Percentiles rank a stretch among this genome's conserved stretches.
Conservation (phyloP, 768 basidiomycete species). For the Phaeotremella fagi region DNA sequence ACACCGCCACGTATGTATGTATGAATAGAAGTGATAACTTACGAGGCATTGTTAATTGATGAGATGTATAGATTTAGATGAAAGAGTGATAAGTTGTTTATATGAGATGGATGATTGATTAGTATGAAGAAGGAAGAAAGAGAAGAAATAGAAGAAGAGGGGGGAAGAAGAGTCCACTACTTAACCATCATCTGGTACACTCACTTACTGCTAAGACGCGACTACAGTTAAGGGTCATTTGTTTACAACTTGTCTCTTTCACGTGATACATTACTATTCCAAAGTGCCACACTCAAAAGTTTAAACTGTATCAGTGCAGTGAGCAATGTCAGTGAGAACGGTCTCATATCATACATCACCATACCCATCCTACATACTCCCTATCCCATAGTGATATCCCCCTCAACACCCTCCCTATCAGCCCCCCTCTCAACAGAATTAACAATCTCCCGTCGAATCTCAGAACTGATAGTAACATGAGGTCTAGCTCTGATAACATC, state of each 20-base stretch:
- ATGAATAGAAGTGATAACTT: conserved; percentile 30
- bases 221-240: neutral
- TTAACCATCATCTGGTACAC: neutral
- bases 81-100: neutral
- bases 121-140: conserved; percentile 5
- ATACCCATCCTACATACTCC: too few relatives aligned
- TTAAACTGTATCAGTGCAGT: too few relatives aligned
- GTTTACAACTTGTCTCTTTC: neutral
- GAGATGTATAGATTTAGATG: conserved; percentile 8
- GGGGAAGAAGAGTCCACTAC: conserved; percentile 4
- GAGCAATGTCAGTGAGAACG: too few relatives aligned
- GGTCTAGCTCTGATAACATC: conserved; percentile 82
- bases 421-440: conserved; percentile 83
- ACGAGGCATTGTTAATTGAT: conserved; percentile 37
- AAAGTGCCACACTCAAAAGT: neutral
- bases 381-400: conserved; percentile 47
- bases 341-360: too few relatives aligned
- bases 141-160: conserved; percentile 7
- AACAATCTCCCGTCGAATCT: conserved; percentile 83
- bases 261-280: neutral
- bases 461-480: conserved; percentile 80
- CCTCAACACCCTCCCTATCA: conserved; percentile 60
- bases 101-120: neutral
- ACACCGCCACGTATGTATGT: neutral
- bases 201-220: neutral